Base-by-base conservation (phyloP, 2,329 filamentous ascomycete species). In the Cercospora citrullina region DNA sequence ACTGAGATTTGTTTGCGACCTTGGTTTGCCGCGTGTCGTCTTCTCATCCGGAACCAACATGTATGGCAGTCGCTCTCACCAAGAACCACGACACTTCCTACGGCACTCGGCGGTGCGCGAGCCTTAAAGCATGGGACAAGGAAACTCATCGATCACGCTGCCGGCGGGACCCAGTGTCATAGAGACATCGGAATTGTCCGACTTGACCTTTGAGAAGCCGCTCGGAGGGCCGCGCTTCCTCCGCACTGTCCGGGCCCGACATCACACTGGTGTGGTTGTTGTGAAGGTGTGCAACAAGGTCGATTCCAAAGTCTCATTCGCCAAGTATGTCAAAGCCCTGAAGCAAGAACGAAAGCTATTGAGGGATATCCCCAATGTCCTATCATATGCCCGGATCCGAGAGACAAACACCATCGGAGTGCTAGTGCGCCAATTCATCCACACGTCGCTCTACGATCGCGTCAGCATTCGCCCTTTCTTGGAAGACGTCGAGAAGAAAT, bases 401-500 rank as follows among this genome's bases (percentile, higher is more conserved):
- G 95, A 99, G 81, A 97, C 94, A 12, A 90, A 92, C 70, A 94
- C 90, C 53, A 94, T 94, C 77, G 95, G 94, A 59, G 97, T 96
- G 77, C 87, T 99, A 21, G 92, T 97, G 66, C 91, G 95, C 63
- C 96, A 98, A 80, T 98, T 92, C 78, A 89, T 98, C 69, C 95
- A 98, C 81, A 97, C 91, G 83, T 98, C 95, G 26, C 86, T 99
- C 4, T 99, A 99, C 81, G 95, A 99, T 81, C 91, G 95, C 64
- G 89, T 99, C 80, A 96, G 95, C 80, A 99, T 95, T 8, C 89
- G 96, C 7, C 96, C 95, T 0, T 99, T 99, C 74, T 84, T 98
- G 9, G 96, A 99, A 80, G 92, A 96, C 72, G 95, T 99, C 72
- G 95, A 99, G 80, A 98, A 97, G 85, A 97, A 96, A 82, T 99